Percentiles rank a stretch among this genome's conserved stretches.
These are phyloP conservation scores for Jamesozyma piceae DNA, from an alignment of 805 yeast species.

Conservation along the genomic window DNA sequence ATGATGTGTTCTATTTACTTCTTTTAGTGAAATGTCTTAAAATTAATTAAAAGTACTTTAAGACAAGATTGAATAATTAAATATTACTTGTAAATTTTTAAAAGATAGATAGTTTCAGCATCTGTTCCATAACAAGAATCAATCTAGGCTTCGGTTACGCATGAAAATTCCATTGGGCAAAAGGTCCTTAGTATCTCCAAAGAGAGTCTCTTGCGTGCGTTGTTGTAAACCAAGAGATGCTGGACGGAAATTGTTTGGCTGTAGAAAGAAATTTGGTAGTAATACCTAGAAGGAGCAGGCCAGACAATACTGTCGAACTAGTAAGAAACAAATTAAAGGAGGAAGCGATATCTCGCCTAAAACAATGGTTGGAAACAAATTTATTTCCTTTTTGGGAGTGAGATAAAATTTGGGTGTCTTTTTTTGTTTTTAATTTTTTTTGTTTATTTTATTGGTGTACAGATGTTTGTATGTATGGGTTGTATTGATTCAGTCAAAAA, in stretches of 20 bases:
- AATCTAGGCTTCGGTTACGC: not conserved
- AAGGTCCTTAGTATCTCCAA: not conserved
- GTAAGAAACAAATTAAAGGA: too few species aligned
- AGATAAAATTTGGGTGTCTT: too few species aligned
- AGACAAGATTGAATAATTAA: not conserved
- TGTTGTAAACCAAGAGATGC: not conserved
- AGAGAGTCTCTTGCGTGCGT: not conserved
- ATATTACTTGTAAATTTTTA: constrained; percentile 1
- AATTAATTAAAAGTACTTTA: not conserved
- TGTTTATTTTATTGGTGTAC: not conserved
- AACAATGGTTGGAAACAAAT: too few species aligned
- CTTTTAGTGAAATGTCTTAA: not conserved
- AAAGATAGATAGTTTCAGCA: not conserved
- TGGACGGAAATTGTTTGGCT: not conserved
- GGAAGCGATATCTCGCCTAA: too few species aligned
- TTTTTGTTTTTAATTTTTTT: too few species aligned
- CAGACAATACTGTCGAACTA: too few species aligned
- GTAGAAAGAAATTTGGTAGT: not conserved
- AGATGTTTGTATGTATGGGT: not conserved
- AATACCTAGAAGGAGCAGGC: too few species aligned
- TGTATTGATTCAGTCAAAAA: too few species aligned
- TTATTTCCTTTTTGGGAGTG: too few species aligned
- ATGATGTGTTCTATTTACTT: constrained; percentile 2
- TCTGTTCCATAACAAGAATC: not conserved
- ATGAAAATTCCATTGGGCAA: not conserved